phyloP scores from a whole-genome alignment of 768 basidiomycete species.

The Austroboletus festivus region DNA sequence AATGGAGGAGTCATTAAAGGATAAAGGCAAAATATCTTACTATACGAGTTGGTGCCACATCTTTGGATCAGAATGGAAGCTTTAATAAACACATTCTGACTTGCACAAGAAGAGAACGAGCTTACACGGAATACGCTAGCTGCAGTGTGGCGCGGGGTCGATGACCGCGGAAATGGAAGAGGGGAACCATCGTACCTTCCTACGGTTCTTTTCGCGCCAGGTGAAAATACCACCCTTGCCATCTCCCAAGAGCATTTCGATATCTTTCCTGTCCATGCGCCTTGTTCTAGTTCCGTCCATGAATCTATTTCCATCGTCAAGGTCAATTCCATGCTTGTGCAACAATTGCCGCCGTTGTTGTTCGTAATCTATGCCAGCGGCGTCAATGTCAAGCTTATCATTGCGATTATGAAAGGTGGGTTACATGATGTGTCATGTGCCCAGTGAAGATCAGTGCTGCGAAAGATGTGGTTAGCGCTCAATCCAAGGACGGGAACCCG shows the following conservation, averaged over 20 bases:
- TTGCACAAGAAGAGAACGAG: slow-evolving; percentile 22
- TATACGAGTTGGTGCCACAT: slow-evolving; percentile 84
- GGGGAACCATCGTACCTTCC: slow-evolving; percentile 58
- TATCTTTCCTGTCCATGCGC: slow-evolving; percentile 76
- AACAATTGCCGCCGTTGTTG: slow-evolving; percentile 86
- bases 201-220: slow-evolving; percentile 91
- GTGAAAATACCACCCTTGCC: slow-evolving; percentile 86
- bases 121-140: slow-evolving; percentile 89
- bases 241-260: slow-evolving; percentile 82
- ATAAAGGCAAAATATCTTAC: slow-evolving; percentile 45
- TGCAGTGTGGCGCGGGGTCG: slow-evolving; percentile 32
- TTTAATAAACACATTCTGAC: slow-evolving; percentile 15
- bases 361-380: slow-evolving; percentile 70
- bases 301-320: slow-evolving; percentile 70
- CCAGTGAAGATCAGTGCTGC: slow-evolving; percentile 91
- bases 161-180: slow-evolving; percentile 26
- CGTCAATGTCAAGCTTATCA: slow-evolving; percentile 12
- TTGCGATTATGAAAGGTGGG: slow-evolving; percentile 12
- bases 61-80: slow-evolving; percentile 42
- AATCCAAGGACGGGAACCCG: slow-evolving; percentile 12
- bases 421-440: slow-evolving; percentile 91
- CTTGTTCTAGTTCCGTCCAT: slow-evolving; percentile 71
- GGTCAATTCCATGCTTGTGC: slow-evolving; percentile 91
- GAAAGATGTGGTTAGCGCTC: slow-evolving; percentile 18
- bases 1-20: slow-evolving; percentile 25